Percentiles rank a stretch among this genome's conserved stretches.
Conservation (phyloP, 1,139 yeast genomes). For the Pichia sp. region DNA sequence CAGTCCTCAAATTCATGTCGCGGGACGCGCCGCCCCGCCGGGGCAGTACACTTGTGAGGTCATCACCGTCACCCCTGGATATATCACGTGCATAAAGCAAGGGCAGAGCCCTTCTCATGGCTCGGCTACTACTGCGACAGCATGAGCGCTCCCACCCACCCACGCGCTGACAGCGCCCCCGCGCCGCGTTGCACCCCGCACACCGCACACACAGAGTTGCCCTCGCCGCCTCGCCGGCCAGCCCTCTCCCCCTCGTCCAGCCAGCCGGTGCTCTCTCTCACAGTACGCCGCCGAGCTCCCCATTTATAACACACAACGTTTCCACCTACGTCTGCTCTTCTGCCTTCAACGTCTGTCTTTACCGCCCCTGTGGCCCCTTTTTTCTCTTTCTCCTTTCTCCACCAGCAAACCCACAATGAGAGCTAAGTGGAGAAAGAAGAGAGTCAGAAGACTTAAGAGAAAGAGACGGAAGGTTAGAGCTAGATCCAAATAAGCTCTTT, state of each 20-base stretch:
- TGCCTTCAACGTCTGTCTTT: background rate
- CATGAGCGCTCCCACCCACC: too few species aligned
- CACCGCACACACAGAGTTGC: slow-evolving; percentile 1
- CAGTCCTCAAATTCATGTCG: too few species aligned
- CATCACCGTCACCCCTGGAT: too few species aligned
- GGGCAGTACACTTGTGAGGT: too few species aligned
- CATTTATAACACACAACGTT: slow-evolving; percentile 1
- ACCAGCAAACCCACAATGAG: slow-evolving; percentile 49
- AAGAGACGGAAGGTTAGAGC: slow-evolving; percentile 99
- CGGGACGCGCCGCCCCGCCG: too few species aligned
- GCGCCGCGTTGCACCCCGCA: background rate
- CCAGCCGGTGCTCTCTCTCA: background rate
- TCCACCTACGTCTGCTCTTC: background rate
- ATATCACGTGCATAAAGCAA: background rate
- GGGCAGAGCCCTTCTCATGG: background rate
- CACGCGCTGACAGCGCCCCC: too few species aligned
- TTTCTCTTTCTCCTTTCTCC: slow-evolving; percentile 7
- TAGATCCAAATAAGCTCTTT: slow-evolving; percentile 86
- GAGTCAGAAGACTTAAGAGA: slow-evolving; percentile 99
- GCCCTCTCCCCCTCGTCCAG: background rate
- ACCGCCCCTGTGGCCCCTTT: background rate
- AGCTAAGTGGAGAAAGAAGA: slow-evolving; percentile 98
- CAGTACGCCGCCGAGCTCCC: background rate
- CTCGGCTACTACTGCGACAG: too few species aligned
- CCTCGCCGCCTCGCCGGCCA: background rate